Evolutionary conservation across 2,329 filamentous ascomycete genomes (phyloP).

Genomic region (Zymoseptoria pseudotritici): DNA sequence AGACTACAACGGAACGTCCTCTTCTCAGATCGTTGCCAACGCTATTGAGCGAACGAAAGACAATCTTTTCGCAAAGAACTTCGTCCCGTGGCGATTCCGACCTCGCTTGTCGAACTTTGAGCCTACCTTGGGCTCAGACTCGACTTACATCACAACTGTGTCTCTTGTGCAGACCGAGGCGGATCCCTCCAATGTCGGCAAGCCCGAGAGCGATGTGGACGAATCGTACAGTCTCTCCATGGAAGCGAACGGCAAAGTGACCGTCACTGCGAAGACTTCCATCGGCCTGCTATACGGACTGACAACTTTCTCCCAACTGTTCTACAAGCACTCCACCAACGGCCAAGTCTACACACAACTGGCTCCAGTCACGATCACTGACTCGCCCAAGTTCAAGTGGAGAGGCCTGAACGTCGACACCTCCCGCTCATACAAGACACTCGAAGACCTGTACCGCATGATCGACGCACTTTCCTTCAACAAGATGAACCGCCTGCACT

Average conservation of each 20-base stretch:
- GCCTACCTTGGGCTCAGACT: constrained; percentile 39
- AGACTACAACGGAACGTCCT: neutral
- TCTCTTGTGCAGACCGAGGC: constrained; percentile 52
- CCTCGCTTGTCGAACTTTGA: constrained; percentile 58
- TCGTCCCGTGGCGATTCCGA: constrained; percentile 73
- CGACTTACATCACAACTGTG: constrained; percentile 51
- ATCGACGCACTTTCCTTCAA: constrained; percentile 71
- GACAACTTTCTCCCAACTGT: constrained; percentile 71
- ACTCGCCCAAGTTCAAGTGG: constrained; percentile 66
- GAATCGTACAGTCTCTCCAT: constrained; percentile 68
- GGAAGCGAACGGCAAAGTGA: constrained; percentile 49
- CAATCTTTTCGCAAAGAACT: constrained; percentile 59
- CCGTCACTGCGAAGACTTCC: constrained; percentile 58
- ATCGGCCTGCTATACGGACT: constrained; percentile 66
- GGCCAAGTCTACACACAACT: constrained; percentile 58
- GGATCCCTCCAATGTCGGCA: constrained; percentile 50
- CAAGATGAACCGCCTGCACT: constrained; percentile 75
- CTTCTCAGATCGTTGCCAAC: constrained; percentile 34
- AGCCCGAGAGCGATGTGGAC: constrained; percentile 57
- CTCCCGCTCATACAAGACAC: constrained; percentile 62
- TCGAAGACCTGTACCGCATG: constrained; percentile 61
- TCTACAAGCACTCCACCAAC: constrained; percentile 58
- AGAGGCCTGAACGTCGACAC: constrained; percentile 76
- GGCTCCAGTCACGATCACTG: constrained; percentile 64
- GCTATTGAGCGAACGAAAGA: constrained; percentile 50